A percentile compares a stretch with the other conserved stretches of the same genome.
Evolutionary conservation across 495 filamentous ascomycete species (phyloP).

Genomic region (Aspergillus coremiiformis): DNA sequence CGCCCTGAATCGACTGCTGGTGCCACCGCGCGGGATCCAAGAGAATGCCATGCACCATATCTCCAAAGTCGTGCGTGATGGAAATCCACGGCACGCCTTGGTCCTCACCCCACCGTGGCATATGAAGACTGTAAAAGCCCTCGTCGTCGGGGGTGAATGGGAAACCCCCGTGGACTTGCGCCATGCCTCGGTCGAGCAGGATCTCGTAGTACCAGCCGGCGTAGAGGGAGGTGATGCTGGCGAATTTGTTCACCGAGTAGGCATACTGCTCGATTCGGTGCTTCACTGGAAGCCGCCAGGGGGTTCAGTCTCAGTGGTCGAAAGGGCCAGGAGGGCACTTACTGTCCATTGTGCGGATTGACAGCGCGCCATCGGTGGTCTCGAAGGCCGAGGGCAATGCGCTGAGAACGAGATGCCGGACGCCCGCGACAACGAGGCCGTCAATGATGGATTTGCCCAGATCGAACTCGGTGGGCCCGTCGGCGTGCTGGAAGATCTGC

Average conservation of each 20-base stretch:
- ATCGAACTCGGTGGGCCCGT: constrained; percentile 19
- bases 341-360: constrained; percentile 22
- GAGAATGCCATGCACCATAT: too few species aligned
- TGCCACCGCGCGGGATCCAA: too few species aligned
- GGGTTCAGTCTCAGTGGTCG: neutral
- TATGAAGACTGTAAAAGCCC: too few species aligned
- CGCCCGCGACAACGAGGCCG: constrained; percentile 14
- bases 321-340: neutral
- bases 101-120: too few species aligned
- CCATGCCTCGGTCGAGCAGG: constrained; percentile 16
- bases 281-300: constrained; percentile 15
- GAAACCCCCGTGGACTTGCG: constrained; percentile 25
- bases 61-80: too few species aligned
- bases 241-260: constrained; percentile 11
- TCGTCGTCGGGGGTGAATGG: constrained; percentile 16
- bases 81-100: too few species aligned
- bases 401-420: constrained; percentile 24
- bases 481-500: constrained; percentile 8
- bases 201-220: constrained; percentile 25
- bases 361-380: constrained; percentile 18
- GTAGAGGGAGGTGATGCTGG: constrained; percentile 12
- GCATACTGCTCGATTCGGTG: constrained; percentile 21
- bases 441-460: constrained; percentile 25
- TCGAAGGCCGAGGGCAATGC: constrained; percentile 7
- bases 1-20: too few species aligned